Percentiles rank a stretch among this genome's conserved stretches.
These are phyloP conservation scores for Diaporthe sp. DNA, from an alignment of 2,329 filamentous ascomycete genomes.

Conservation along the genomic window DNA sequence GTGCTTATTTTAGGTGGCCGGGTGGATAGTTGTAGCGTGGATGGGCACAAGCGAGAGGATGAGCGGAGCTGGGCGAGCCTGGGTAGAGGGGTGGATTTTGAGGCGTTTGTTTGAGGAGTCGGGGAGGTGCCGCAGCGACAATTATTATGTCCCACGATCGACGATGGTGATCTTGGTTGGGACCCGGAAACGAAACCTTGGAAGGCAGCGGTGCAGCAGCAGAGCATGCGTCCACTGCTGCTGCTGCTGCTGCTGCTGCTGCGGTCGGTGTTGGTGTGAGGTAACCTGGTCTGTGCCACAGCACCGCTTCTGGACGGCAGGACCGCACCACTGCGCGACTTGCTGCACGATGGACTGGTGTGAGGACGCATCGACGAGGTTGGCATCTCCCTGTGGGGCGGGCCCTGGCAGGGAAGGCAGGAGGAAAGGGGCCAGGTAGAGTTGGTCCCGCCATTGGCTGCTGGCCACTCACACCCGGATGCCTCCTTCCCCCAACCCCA, in stretches of 20 bases:
- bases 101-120: constrained; percentile 30
- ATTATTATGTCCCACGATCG: constrained; percentile 15
- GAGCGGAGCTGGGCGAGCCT: constrained; percentile 22
- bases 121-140: constrained; percentile 8
- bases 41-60: constrained; percentile 11
- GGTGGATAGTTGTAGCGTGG: background rate
- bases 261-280: background rate
- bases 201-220: background rate
- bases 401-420: constrained; percentile 3
- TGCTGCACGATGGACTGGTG: background rate
- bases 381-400: constrained; percentile 13
- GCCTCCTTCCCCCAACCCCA: constrained; percentile 5
- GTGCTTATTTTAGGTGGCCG: constrained; percentile 10
- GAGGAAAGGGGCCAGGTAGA: constrained; percentile 7
- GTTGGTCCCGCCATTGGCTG: background rate
- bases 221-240: background rate
- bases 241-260: background rate
- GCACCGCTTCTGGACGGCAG: background rate
- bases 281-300: constrained; percentile 31
- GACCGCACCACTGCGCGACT: background rate
- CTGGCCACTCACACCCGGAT: constrained; percentile 8
- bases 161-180: background rate
- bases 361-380: background rate
- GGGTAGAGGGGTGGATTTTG: constrained; percentile 10
- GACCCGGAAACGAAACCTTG: background rate